Base-by-base conservation (phyloP, 2,329 filamentous ascomycete genomes). In the Blastomyces percursus region DNA sequence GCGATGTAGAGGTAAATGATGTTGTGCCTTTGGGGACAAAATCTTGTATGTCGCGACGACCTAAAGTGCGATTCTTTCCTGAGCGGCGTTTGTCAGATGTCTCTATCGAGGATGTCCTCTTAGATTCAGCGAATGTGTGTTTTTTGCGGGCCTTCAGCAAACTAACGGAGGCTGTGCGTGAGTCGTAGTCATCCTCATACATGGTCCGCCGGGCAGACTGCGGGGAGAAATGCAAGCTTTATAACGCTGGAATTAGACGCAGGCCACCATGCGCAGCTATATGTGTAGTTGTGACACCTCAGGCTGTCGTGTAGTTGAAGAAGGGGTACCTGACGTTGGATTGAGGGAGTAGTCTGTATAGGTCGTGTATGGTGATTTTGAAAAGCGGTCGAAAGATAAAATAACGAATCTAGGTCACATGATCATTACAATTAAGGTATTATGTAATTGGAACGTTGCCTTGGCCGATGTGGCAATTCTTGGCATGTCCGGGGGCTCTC, bases 151-250 rank as follows among this genome's bases (percentile, higher is more conserved):
- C 63, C 21, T 77, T 76, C 68, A 75, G 75, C 46, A 69, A 66
- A 19, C 78, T 77, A 30, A 80, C 71, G 2, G 74, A 71, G 55
- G 76, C 77, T 46, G 77, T 81, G 57, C 80, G 73, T 21, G 80
- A 81, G 66, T 82, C 74, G 61, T 66, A 55, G 21, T 67, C 74
- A 58, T 72, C 71, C 40, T 77, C 73, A 48, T 42, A 50, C 57
- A 59, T 59, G 24, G 24, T 44, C 21, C 44, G 11, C 38, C 27
- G 19, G 35, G 7, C 14, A n/a, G 16, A 19, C 19, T 19, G 42
- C 5, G 42, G 14, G 40, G 42, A 19, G 42, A 16, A 44, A 2
- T 19, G 14, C n/a, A 24, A 27, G 32, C 38, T 38, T 14, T 7
- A 14, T 7, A 44, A 8, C 5, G 42, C 7, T 44, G 48, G 52